Evolutionary conservation across 2,329 filamentous ascomycete genomes (phyloP).

Genomic region (Hypoxylon sp.): DNA sequence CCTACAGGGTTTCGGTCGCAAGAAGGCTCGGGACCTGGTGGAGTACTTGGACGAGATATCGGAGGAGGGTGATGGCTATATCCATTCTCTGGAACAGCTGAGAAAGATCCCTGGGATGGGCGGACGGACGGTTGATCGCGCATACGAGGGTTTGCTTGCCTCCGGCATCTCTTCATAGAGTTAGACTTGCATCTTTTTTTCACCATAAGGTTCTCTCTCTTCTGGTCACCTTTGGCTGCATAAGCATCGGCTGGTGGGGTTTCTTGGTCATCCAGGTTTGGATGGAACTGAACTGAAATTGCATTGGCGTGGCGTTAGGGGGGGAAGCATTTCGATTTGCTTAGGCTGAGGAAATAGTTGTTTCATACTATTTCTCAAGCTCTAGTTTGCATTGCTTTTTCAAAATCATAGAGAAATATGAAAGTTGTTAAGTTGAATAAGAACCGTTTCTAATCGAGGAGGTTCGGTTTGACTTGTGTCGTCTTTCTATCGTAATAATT

Average conservation of each 20-base stretch:
- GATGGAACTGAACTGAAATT: conserved; percentile 26
- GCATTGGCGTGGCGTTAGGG: conserved; percentile 42
- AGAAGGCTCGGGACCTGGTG: conserved; percentile 76
- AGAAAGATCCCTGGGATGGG: conserved; percentile 71
- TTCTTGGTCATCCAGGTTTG: conserved; percentile 28
- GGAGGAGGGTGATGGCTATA: conserved; percentile 59
- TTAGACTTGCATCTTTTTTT: conserved; percentile 5
- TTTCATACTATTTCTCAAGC: conserved; percentile 13
- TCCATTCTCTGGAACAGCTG: conserved; percentile 67
- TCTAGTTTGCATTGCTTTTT: conserved; percentile 12
- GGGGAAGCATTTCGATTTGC: conserved; percentile 22
- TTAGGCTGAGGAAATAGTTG: conserved; percentile 11
- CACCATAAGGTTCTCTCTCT: neutral
- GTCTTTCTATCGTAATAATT: neutral
- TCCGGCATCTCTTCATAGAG: neutral
- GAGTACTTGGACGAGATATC: conserved; percentile 66
- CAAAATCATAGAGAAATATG: conserved; percentile 4
- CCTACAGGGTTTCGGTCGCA: conserved; percentile 79
- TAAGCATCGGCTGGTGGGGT: conserved; percentile 31
- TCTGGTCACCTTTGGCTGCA: conserved; percentile 30
- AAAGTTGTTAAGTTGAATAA: neutral
- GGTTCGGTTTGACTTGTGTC: neutral
- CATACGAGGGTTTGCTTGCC: conserved; percentile 64
- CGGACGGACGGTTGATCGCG: conserved; percentile 69
- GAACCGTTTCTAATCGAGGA: neutral